Conservation (phyloP, 768 basidiomycete species). For the Pluteus cervinus region DNA sequence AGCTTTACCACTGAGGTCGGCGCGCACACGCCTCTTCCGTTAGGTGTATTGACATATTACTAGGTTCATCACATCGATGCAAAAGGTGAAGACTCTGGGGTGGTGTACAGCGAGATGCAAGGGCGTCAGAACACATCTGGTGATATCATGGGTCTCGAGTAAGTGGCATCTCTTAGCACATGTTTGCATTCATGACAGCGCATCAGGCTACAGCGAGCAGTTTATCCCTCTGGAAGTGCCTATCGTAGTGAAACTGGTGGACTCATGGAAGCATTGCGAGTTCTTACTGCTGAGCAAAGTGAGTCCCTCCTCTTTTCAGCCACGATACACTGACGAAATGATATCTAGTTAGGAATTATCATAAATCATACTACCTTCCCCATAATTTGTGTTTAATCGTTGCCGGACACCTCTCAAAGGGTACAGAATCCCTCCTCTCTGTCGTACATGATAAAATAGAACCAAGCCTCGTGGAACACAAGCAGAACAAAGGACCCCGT, state of each 20-base stretch:
- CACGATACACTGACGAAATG: slow-evolving; percentile 6
- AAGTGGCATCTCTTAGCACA: slow-evolving; percentile 17
- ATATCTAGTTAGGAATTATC: slow-evolving; percentile 79
- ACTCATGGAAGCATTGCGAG: slow-evolving; percentile 84
- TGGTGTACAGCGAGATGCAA: slow-evolving; percentile 97
- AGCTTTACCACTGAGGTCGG: slow-evolving; percentile 56
- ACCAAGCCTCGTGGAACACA: slow-evolving; percentile 71
- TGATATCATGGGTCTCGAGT: slow-evolving; percentile 88
- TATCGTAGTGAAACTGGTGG: slow-evolving; percentile 98
- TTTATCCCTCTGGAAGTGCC: slow-evolving; percentile 78
- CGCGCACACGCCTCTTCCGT: not conserved
- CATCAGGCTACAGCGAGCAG: slow-evolving; percentile 65
- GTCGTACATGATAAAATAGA: slow-evolving; percentile 83
- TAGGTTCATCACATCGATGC: slow-evolving; percentile 94
- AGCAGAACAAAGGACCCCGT: slow-evolving; percentile 59
- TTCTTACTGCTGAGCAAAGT: slow-evolving; percentile 88
- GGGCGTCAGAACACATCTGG: slow-evolving; percentile 89
- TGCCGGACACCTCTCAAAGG: slow-evolving; percentile 76
- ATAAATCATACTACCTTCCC: slow-evolving; percentile 85
- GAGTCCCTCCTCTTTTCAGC: slow-evolving; percentile 12
- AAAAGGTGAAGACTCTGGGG: slow-evolving; percentile 88
- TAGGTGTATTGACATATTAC: slow-evolving; percentile 6
- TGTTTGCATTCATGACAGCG: slow-evolving; percentile 4
- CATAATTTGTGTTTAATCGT: slow-evolving; percentile 91
- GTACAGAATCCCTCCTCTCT: slow-evolving; percentile 68